These are phyloP conservation scores for Letharia columbiana DNA, from an alignment of 495 filamentous ascomycete genomes.

Conservation along the genomic window DNA sequence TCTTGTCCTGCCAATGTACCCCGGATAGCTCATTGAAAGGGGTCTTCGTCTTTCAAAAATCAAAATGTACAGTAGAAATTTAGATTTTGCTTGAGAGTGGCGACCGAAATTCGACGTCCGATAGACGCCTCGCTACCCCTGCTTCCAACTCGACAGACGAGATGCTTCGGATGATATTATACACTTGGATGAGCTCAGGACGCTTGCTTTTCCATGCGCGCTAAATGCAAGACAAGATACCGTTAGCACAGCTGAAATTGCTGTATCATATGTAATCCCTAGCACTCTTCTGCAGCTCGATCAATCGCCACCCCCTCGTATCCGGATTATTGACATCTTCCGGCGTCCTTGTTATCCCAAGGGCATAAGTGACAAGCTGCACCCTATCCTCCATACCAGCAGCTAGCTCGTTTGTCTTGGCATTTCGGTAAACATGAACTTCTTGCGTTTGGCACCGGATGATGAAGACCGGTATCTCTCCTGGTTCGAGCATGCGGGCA, in stretches of 20 bases:
- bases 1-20: background rate
- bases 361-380: constrained; percentile 94
- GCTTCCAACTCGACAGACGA: background rate
- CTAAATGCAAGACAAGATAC: constrained; percentile 22
- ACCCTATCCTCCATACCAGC: constrained; percentile 99
- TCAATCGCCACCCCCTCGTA: constrained; percentile 90
- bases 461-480: constrained; percentile 95
- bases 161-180: background rate
- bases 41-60: background rate
- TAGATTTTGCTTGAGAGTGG: constrained; percentile 16
- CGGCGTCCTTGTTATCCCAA: constrained; percentile 83
- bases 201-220: constrained; percentile 20
- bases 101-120: constrained; percentile 18
- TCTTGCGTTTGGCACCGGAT: constrained; percentile 95
- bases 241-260: background rate
- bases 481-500: constrained; percentile 89
- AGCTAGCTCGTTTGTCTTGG: constrained; percentile 77
- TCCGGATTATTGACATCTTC: constrained; percentile 97
- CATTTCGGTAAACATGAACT: constrained; percentile 89
- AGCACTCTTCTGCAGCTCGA: constrained; percentile 97
- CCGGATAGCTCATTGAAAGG: background rate
- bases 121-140: constrained; percentile 7
- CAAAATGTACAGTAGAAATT: constrained; percentile 7
- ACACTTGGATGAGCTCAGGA: constrained; percentile 10
- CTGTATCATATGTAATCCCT: constrained; percentile 75